Evolutionary conservation across 1,284 basidiomycete species (phyloP).

Genomic region (Chalciporus sp.): DNA sequence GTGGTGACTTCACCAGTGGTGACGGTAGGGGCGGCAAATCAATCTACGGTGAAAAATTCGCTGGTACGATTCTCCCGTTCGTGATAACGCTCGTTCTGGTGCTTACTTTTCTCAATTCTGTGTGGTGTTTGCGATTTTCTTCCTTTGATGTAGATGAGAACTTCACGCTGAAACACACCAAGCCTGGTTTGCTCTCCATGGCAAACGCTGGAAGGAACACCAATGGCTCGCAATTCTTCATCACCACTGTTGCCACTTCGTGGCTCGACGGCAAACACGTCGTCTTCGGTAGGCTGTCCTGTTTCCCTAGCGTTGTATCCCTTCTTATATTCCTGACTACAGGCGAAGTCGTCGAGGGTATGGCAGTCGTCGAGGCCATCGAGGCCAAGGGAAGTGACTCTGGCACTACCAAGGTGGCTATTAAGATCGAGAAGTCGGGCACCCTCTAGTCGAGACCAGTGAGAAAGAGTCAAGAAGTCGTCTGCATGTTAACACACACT

Average conservation of each 20-base stretch:
- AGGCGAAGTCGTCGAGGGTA: slow-evolving; percentile 67
- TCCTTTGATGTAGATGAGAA: slow-evolving; percentile 71
- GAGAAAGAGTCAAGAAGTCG: background rate
- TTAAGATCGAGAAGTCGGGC: slow-evolving; percentile 60
- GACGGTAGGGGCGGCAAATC: slow-evolving; percentile 93
- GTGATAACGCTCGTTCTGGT: background rate
- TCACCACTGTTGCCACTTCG: slow-evolving; percentile 69
- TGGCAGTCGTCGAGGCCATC: slow-evolving; percentile 65
- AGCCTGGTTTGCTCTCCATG: slow-evolving; percentile 89
- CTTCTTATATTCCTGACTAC: background rate
- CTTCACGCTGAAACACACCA: slow-evolving; percentile 79
- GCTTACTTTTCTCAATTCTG: background rate
- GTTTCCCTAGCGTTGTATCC: background rate
- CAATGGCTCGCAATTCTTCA: slow-evolving; percentile 62
- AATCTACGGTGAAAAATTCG: slow-evolving; percentile 89
- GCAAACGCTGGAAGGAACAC: slow-evolving; percentile 79
- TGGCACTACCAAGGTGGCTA: slow-evolving; percentile 47
- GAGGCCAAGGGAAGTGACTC: slow-evolving; percentile 58
- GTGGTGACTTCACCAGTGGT: slow-evolving; percentile 69
- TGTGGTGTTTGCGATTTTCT: too few species aligned
- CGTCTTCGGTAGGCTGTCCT: slow-evolving; percentile 65
- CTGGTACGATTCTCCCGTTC: slow-evolving; percentile 45
- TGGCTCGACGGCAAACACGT: slow-evolving; percentile 83
- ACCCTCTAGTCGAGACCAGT: slow-evolving; percentile 39
- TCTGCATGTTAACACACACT: background rate